Evolutionary conservation across 169 alveolate genomes (phyloP).

Genomic region (Cryptosporidium ryanae): DNA sequence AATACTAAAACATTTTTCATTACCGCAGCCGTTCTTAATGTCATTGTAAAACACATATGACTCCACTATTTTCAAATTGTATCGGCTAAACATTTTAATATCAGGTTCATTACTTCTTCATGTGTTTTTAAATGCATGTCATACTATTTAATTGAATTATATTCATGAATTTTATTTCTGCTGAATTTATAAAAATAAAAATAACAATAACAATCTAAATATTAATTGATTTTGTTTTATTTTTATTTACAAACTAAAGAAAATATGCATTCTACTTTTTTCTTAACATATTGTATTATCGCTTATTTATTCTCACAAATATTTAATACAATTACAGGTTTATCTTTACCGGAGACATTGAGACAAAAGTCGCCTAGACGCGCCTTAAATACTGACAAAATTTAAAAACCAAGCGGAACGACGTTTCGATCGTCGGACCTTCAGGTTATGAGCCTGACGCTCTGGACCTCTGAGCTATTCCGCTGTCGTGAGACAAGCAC

Average conservation of each 20-base stretch:
- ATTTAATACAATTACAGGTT: neutral
- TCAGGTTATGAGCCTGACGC: conserved; percentile 78
- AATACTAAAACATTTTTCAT: neutral
- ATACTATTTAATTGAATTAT: too few relatives aligned
- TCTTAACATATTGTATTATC: too few relatives aligned
- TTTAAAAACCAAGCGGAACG: conserved; percentile 74
- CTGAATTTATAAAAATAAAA: too few relatives aligned
- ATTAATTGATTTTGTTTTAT: too few relatives aligned
- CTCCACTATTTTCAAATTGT: neutral
- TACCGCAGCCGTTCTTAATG: too few relatives aligned
- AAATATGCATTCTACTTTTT: too few relatives aligned
- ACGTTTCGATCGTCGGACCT: conserved; percentile 78
- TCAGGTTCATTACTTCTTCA: neutral
- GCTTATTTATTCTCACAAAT: too few relatives aligned
- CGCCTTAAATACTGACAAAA: neutral
- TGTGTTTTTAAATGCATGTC: neutral
- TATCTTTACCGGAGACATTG: neutral
- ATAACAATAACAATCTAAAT: too few relatives aligned
- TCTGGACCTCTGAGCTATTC: conserved; percentile 77
- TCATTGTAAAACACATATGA: too few relatives aligned
- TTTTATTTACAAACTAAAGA: too few relatives aligned
- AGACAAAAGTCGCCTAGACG: neutral
- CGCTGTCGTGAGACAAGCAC: neutral
- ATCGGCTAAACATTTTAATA: too few relatives aligned
- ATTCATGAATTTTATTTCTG: too few relatives aligned